Base-by-base conservation (phyloP, 306 rosid genomes). In the Ceratonia siliqua region DNA sequence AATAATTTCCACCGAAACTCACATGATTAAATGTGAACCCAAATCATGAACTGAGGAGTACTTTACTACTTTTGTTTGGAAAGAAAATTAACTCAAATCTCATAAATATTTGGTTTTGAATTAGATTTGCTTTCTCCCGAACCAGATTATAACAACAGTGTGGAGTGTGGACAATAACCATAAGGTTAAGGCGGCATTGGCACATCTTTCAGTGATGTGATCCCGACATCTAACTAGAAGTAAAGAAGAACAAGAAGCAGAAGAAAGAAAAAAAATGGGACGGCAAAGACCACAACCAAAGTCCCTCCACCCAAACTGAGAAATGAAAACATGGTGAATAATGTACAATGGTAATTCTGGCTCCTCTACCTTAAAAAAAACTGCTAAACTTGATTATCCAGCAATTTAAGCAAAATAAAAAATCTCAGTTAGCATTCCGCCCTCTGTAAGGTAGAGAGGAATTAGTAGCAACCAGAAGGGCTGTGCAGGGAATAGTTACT, bases 361-460 rank as follows among this genome's bases (percentile, higher is more conserved):
- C 18, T 20, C 32, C 15, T 21, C 49, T 42, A 18, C 35, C 66
- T n/a, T 1, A 13, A 10, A 38, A 38, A 55, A 18, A 75, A 41
- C 21, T 21, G 63, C 69, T 18, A 57, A 39, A 68, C 38, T 77
- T 18, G 22, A 42, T 39, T 62, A 36, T 57, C 28, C 68, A 76
- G 68, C 33, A 12, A 32, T 57, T 45, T 0, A 30, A 58, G 38
- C 39, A 58, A 73, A 59, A 65, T 33, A 61, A 18, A 72, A 83
- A 68, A 39, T 9, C 8, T 14, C 20, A 41, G n/a, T 36, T 53
- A 36, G 56, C 72, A 41, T 65, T 50, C 27, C 52, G 39, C 55
- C 63, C 41, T 32, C 61, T 32, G 21, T 25, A 41, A 46, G 73
- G 64, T 70, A 66, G 18, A 53, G 56, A 14, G 61, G 36, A 62